A percentile compares a stretch with the other conserved stretches of the same genome.
phyloP scores from a whole-genome alignment of 805 yeast genomes.

The Suhomyces tanzawaensis region DNA sequence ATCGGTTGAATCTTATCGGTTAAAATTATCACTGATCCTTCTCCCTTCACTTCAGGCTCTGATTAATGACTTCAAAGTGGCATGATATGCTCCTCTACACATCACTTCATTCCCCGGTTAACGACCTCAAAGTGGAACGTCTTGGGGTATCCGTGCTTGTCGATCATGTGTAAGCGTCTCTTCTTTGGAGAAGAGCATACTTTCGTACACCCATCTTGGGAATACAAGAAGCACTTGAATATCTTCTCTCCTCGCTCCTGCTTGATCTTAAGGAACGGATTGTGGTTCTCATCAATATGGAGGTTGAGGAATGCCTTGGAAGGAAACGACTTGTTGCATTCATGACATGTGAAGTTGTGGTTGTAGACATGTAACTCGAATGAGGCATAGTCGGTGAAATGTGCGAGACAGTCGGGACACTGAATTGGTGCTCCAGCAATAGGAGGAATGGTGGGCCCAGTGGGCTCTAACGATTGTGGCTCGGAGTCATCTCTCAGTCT shows the following conservation, averaged over 20 bases:
- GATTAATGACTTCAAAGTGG: too few species aligned
- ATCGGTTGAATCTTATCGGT: too few species aligned
- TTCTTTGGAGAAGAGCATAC: constrained; percentile 36
- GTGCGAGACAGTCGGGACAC: not conserved
- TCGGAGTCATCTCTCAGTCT: constrained; percentile 2
- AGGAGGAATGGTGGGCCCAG: not conserved
- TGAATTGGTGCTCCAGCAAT: not conserved
- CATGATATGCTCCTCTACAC: not conserved
- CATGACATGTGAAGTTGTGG: constrained; percentile 19
- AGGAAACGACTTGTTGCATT: constrained; percentile 44
- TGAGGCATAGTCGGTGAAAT: constrained; percentile 3
- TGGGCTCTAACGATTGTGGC: not conserved
- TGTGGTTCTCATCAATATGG: constrained; percentile 54
- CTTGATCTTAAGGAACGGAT: constrained; percentile 41
- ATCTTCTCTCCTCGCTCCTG: constrained; percentile 39
- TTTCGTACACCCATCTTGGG: constrained; percentile 38
- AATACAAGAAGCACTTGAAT: constrained; percentile 41
- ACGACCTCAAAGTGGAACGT: constrained; percentile 29
- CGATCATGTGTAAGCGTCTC: constrained; percentile 48
- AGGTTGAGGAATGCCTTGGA: constrained; percentile 39
- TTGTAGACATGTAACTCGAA: constrained; percentile 5
- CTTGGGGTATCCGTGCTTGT: constrained; percentile 49
- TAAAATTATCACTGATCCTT: too few species aligned
- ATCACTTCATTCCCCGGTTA: constrained; percentile 23
- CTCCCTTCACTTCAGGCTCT: too few species aligned